These are phyloP conservation scores for Pachysolen tannophilus DNA, from an alignment of 805 yeast species.

Conservation along the genomic window DNA sequence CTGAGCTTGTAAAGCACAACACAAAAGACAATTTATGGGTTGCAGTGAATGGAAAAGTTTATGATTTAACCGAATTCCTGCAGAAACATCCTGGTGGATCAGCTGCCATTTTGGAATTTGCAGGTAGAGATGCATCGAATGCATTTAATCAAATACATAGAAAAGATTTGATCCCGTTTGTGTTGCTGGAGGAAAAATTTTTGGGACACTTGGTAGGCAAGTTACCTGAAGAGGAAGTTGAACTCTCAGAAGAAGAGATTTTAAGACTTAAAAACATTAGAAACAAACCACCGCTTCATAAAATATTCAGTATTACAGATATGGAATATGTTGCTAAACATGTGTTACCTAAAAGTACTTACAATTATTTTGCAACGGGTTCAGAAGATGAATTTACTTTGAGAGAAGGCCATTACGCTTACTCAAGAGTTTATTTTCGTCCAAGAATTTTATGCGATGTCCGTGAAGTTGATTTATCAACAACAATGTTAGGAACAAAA, in stretches of 20 bases:
- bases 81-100: slow-evolving; percentile 34
- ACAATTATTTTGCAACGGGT: slow-evolving; percentile 39
- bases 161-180: slow-evolving; percentile 3
- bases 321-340: slow-evolving; percentile 38
- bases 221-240: neutral
- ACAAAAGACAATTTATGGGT: slow-evolving; percentile 21
- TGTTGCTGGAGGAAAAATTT: slow-evolving; percentile 18
- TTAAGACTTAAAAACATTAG: slow-evolving; percentile 19
- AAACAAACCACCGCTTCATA: slow-evolving; percentile 30
- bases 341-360: slow-evolving; percentile 32
- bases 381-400: slow-evolving; percentile 38
- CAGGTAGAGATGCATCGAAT: slow-evolving; percentile 34
- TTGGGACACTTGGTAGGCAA: slow-evolving; percentile 22
- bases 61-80: slow-evolving; percentile 26
- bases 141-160: slow-evolving; percentile 14
- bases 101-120: slow-evolving; percentile 25
- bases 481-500: slow-evolving; percentile 30
- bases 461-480: slow-evolving; percentile 24
- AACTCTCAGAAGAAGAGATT: slow-evolving; percentile 8
- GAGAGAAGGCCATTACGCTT: slow-evolving; percentile 35
- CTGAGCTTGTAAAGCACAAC: slow-evolving; percentile 2
- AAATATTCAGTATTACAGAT: slow-evolving; percentile 34
- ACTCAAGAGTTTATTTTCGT: slow-evolving; percentile 30
- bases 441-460: slow-evolving; percentile 35
- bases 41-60: slow-evolving; percentile 26